phyloP scores from a whole-genome alignment of 2,329 filamentous ascomycete genomes.

The Pleurostoma richardsiae region DNA sequence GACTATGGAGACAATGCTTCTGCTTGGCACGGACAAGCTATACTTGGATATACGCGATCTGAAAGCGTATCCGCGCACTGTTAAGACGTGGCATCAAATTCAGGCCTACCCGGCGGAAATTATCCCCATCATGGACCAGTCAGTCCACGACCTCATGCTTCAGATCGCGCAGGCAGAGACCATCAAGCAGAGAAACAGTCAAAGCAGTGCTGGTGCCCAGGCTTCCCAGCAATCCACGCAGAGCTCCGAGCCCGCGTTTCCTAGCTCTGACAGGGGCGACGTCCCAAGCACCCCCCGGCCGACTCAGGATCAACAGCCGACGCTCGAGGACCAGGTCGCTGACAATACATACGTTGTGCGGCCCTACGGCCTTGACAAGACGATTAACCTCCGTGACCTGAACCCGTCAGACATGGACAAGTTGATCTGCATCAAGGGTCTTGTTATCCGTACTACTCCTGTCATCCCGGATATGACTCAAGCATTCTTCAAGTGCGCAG shows the following conservation, averaged over 20 bases:
- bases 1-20: constrained; percentile 85
- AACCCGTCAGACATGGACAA: constrained; percentile 97
- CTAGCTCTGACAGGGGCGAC: constrained; percentile 71
- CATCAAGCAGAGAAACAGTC: constrained; percentile 60
- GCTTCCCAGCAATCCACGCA: constrained; percentile 38
- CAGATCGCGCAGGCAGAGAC: constrained; percentile 81
- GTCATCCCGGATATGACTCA: constrained; percentile 99
- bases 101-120: constrained; percentile 95
- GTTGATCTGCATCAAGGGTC: constrained; percentile 87
- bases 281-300: constrained; percentile 38
- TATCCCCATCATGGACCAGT: constrained; percentile 92
- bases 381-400: constrained; percentile 87
- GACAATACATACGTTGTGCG: constrained; percentile 78
- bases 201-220: constrained; percentile 46
- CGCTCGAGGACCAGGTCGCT: constrained; percentile 76
- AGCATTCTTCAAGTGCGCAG: constrained; percentile 92
- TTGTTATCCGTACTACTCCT: constrained; percentile 92
- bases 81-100: constrained; percentile 92
- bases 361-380: constrained; percentile 81
- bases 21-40: constrained; percentile 75
- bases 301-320: constrained; percentile 42
- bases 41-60: constrained; percentile 88
- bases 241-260: constrained; percentile 72
- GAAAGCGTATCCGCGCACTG: constrained; percentile 85
- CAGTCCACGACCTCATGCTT: constrained; percentile 87